Percentiles rank a stretch among this genome's conserved stretches.
Evolutionary conservation across 805 yeast genomes (phyloP).

Genomic region (Myxozyma neotropica): DNA sequence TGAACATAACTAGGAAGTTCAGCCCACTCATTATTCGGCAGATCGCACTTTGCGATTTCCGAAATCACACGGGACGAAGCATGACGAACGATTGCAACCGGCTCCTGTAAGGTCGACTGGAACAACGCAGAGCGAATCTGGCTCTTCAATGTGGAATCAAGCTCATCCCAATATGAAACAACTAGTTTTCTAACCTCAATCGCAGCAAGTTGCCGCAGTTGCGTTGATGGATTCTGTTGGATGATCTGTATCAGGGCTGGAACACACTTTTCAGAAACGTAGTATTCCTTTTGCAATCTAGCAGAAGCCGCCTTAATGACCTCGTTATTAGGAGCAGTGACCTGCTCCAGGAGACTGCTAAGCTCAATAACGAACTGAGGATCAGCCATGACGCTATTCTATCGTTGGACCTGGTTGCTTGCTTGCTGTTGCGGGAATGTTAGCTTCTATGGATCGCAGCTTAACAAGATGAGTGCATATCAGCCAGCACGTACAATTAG

Average conservation of each 20-base stretch:
- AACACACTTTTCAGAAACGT: slow-evolving; percentile 67
- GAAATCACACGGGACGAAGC: slow-evolving; percentile 87
- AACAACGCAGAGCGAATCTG: slow-evolving; percentile 70
- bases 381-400: slow-evolving; percentile 22
- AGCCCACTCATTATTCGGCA: slow-evolving; percentile 71
- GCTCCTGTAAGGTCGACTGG: slow-evolving; percentile 66
- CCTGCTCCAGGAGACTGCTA: slow-evolving; percentile 55
- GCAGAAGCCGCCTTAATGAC: slow-evolving; percentile 82
- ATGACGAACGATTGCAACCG: slow-evolving; percentile 73
- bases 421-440: not conserved
- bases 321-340: slow-evolving; percentile 74
- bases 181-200: slow-evolving; percentile 92
- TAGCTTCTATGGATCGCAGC: too few species aligned
- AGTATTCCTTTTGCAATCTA: slow-evolving; percentile 71
- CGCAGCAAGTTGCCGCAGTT: slow-evolving; percentile 88
- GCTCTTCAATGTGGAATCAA: slow-evolving; percentile 47
- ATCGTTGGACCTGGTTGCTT: not conserved
- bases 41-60: slow-evolving; percentile 76
- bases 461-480: too few species aligned
- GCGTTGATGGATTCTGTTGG: slow-evolving; percentile 67
- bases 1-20: slow-evolving; percentile 72
- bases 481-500: too few species aligned
- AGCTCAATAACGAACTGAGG: slow-evolving; percentile 19
- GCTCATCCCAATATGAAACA: slow-evolving; percentile 62
- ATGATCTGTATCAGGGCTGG: slow-evolving; percentile 83